Base-by-base conservation (phyloP, 73 alveolate genomes). In the Blepharisma japonicum region DNA sequence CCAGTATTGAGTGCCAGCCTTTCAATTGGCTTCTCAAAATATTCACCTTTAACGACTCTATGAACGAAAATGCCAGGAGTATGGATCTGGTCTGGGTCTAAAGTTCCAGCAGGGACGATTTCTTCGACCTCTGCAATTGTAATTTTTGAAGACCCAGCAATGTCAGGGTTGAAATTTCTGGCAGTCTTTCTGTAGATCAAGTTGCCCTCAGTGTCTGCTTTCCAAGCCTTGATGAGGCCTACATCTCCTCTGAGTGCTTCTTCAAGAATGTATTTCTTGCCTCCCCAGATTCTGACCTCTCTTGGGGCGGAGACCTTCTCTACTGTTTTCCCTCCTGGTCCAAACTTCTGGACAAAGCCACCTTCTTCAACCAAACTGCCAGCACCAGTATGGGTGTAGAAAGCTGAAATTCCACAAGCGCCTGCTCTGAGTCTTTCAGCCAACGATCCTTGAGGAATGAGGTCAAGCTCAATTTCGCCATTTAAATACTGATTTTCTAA, bases 351-450 rank as follows among this genome's bases (percentile, higher is more conserved):
- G n/a, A 90, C 94, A 45, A 87, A 56, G 27, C 92, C 94, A 14
- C 96, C 96, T 27, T 68, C 77, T 67, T 86, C 93, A 7, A 86
- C 85, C 20, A 79, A 77, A 39, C 96, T 88, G 76, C 90, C 97
- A 6, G 42, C 56, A 14, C 97, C 99, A 21, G 99, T 92, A 20
- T 92, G 94, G 2, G 99, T 93, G 86, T 82, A 95, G 87, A 93
- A 93, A 49, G 98, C 94, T 5, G 97, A 97, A 71, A 95, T 91
- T 61, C 99, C 99, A 6, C 94, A 94, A 46, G 98, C 98, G 7
- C 97, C 97, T 83, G 95, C 86, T 81, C 98, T 87, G 53, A 90
- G 53, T 81, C 87, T 92, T 66, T 89, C 98, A 55, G 95, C 96
- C 39, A 89, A 77, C 0, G 91, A 78, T 6, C 97, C 99, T 86